Evolutionary conservation across 345 rosid genomes (phyloP), one percentile per base, ranked within the genome.

Genomic region (Arabidopsis suecica): DNA sequence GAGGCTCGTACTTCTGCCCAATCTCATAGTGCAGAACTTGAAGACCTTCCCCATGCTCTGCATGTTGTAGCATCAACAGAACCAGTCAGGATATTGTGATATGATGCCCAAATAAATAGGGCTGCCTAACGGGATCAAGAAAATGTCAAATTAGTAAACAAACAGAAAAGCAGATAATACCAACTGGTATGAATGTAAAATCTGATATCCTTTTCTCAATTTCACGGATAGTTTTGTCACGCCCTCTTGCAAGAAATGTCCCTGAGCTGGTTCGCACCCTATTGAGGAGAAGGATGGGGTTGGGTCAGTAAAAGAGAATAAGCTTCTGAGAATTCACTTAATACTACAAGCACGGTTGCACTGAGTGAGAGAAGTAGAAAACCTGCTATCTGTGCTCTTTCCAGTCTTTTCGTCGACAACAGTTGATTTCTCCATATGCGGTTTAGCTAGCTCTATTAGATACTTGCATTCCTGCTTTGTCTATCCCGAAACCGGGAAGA

Each of bases 11-110:
- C 79, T 93, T 90, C 54, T 92, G 98, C 65, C 99, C 99, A 53
- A 81, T 91, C 82, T 95, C 98, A 66, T 92, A 92, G 59, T 95
- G 99, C 61, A 95, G 96, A 49, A 95, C 69, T 80, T 95, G 98
- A 71, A 92, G 96, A 63, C 99, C 99, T 83, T 93, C 98, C 48
- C 99, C 98, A 30, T 95, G 84, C 62, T 93, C 98, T 93, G 90
- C 69, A 77, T 41, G 77, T 73, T 60, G 7, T 42, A 37, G 28
- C 60, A 63, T 62, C 65, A 61, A 23, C 32, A 71, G 37, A 32
- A 58, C 7, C 45, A 49, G 45, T 63, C 48, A 62, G 44, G 48
- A 53, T 23, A 3, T 7, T 36, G 50, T 23, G 25, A 54, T 63
- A 54, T 4, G 36, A 49, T 47, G 51, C 22, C 28, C 1, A 6